Percentiles rank a stretch among this genome's conserved stretches.
These are phyloP conservation scores for Coleophoma crateriformis DNA, from an alignment of 2,329 filamentous ascomycete species.

Conservation along the genomic window DNA sequence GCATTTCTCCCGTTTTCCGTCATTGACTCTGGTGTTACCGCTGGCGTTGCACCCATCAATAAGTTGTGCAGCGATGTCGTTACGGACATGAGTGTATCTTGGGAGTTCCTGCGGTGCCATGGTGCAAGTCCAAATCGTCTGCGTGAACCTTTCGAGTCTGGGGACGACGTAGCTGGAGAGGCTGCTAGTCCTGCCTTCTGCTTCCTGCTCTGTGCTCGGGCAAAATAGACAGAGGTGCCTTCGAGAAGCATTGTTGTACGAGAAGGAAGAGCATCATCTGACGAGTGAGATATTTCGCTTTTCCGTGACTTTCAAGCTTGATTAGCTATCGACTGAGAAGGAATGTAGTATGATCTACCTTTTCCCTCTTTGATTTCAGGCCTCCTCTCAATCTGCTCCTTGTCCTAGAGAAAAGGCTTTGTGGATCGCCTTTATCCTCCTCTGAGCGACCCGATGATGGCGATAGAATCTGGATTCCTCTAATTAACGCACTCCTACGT, in stretches of 20 bases:
- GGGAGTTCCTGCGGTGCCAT: constrained; percentile 24
- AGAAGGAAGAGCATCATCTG: constrained; percentile 2
- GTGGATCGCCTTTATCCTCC: neutral
- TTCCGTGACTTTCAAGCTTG: neutral
- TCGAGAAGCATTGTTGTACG: constrained; percentile 19
- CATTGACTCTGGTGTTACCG: constrained; percentile 17
- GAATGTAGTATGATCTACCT: neutral
- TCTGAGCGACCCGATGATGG: neutral
- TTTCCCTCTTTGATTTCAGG: neutral
- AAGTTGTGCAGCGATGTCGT: constrained; percentile 24
- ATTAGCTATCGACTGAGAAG: neutral
- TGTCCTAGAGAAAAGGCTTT: neutral
- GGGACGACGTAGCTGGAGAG: constrained; percentile 4
- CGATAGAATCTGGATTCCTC: neutral
- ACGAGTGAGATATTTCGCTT: neutral
- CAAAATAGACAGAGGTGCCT: constrained; percentile 15
- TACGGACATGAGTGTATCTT: constrained; percentile 19
- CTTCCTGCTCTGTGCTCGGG: constrained; percentile 5
- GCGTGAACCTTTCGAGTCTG: constrained; percentile 5
- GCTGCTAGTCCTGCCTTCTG: neutral
- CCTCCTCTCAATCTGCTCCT: neutral
- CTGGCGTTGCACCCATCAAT: constrained; percentile 22
- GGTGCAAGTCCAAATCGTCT: constrained; percentile 22
- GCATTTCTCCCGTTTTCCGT: neutral
- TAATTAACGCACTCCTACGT: neutral